Percentiles rank a stretch among this genome's conserved stretches.
These are phyloP conservation scores for Xerocomus minutiporus DNA, from an alignment of 1,284 basidiomycete genomes.

Conservation along the genomic window DNA sequence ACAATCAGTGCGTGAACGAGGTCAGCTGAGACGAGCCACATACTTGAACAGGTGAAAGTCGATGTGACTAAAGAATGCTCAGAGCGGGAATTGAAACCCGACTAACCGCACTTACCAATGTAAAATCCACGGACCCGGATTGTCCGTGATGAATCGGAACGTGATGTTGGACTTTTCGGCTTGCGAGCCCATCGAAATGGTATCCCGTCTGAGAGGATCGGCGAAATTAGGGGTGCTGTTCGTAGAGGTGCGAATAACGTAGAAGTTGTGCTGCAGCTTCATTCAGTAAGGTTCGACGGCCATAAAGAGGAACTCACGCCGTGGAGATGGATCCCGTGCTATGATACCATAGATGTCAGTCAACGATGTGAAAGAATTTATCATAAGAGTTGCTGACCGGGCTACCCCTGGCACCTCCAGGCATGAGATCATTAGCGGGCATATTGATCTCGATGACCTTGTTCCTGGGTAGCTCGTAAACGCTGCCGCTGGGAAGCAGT, in stretches of 20 bases:
- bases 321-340: conserved; percentile 36
- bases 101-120: conserved; percentile 25
- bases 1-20: conserved; percentile 4
- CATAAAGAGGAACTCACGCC: conserved; percentile 23
- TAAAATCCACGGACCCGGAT: conserved; percentile 32
- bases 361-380: not conserved
- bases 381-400: conserved; percentile 32
- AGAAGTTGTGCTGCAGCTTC: conserved; percentile 37
- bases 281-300: not conserved
- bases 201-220: conserved; percentile 32
- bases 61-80: conserved; percentile 24
- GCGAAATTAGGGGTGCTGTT: conserved; percentile 29
- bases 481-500: conserved; percentile 43
- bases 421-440: conserved; percentile 28
- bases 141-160: conserved; percentile 28
- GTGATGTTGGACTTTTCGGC: conserved; percentile 29
- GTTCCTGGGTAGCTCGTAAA: conserved; percentile 44
- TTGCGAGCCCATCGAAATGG: conserved; percentile 30
- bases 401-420: conserved; percentile 29
- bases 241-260: conserved; percentile 30
- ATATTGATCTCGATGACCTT: conserved; percentile 43
- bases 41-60: conserved; percentile 29
- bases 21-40: not conserved
- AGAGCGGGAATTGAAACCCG: not conserved
- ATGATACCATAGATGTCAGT: not conserved